phyloP scores from a whole-genome alignment of 345 rosid genomes.

The Gossypium stocksii region DNA sequence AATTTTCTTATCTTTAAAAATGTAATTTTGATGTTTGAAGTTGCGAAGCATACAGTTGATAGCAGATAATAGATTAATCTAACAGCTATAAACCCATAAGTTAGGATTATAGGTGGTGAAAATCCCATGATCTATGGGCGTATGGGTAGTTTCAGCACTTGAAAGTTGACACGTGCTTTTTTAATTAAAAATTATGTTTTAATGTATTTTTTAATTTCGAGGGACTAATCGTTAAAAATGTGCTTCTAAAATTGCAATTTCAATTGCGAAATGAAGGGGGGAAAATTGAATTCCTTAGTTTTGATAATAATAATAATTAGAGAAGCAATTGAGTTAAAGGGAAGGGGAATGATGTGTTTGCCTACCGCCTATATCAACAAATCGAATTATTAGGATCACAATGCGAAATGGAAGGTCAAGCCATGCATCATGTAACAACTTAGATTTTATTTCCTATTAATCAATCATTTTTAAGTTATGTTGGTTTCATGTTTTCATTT shows the following conservation, averaged over 20 bases:
- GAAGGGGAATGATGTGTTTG: background rate
- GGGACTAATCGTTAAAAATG: background rate
- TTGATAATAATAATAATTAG: background rate
- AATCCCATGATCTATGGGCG: background rate
- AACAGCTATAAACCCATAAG: background rate
- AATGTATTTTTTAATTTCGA: background rate
- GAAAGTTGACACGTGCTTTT: conserved; percentile 14
- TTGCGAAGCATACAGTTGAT: background rate
- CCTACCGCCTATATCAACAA: conserved; percentile 1
- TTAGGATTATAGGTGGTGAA: background rate
- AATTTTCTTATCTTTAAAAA: no score
- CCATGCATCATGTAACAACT: conserved; percentile 15
- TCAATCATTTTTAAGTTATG: no score
- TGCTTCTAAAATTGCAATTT: conserved; percentile 3
- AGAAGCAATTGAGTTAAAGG: background rate
- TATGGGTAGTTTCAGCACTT: conserved; percentile 15
- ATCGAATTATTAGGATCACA: conserved; percentile 12
- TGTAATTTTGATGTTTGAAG: background rate
- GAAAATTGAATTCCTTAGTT: background rate
- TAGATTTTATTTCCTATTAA: no score
- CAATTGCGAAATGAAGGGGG: background rate
- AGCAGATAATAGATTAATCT: background rate
- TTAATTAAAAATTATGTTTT: background rate
- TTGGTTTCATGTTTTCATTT: no score
- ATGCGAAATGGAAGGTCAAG: conserved; percentile 24